A percentile compares a stretch with the other conserved stretches of the same genome.
These are phyloP conservation scores for Thermomucor indicae-seudaticae DNA, from an alignment of 371 early-diverging fungal genomes.

Conservation along the genomic window DNA sequence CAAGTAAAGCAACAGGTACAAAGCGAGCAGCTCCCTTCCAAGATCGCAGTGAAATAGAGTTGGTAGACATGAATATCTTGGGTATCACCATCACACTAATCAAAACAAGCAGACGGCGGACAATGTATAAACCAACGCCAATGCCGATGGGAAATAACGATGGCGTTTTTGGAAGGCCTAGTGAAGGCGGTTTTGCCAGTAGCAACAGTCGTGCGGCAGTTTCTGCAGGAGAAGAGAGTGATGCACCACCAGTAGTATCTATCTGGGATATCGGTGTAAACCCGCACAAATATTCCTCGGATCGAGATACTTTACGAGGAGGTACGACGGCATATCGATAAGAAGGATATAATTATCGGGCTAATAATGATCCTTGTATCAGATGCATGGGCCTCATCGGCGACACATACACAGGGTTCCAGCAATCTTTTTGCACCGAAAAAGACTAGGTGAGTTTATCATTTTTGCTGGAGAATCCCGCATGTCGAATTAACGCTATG, in stretches of 20 bases:
- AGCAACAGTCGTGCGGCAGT: conserved; percentile 4
- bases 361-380: too few species aligned
- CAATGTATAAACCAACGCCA: conserved; percentile 6
- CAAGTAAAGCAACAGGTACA: too few species aligned
- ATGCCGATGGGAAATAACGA: conserved; percentile 3
- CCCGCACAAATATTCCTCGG: conserved; percentile 7
- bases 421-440: too few species aligned
- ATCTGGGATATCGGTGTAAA: conserved; percentile 28
- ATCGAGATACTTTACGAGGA: neutral
- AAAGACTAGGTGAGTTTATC: too few species aligned
- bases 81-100: neutral
- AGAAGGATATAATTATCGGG: neutral
- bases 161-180: conserved; percentile 13
- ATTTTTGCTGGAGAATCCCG: too few species aligned
- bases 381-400: conserved; percentile 4
- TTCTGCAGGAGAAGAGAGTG: conserved; percentile 8
- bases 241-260: conserved; percentile 18
- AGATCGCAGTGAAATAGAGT: neutral
- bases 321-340: neutral
- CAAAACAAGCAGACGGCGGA: neutral
- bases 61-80: neutral
- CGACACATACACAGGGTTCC: neutral
- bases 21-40: too few species aligned
- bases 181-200: conserved; percentile 11
- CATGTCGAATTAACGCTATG: too few species aligned